phyloP scores from a whole-genome alignment of 768 basidiomycete species.

The Tricholoma sp. region DNA sequence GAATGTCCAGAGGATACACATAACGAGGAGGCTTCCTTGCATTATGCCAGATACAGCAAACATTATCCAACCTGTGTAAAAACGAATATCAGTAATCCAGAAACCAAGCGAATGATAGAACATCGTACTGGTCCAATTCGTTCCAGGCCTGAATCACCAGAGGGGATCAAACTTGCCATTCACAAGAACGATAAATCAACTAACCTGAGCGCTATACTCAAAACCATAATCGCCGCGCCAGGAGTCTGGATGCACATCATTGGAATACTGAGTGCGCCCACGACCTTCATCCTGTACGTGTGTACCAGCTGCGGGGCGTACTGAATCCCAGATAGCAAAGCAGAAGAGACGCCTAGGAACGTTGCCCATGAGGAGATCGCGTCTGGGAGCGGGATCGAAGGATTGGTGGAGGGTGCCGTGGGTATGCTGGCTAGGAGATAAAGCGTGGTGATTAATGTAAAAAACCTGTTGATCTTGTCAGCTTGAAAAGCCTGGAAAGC shows the following conservation, averaged over 20 bases:
- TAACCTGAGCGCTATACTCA: constrained; percentile 69
- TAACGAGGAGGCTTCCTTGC: constrained; percentile 73
- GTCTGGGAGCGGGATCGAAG: constrained; percentile 33
- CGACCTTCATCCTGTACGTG: constrained; percentile 74
- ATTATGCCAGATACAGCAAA: constrained; percentile 79
- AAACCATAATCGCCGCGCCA: constrained; percentile 81
- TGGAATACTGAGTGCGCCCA: constrained; percentile 89
- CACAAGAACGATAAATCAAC: constrained; percentile 12
- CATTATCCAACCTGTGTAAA: constrained; percentile 63
- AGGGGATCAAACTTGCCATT: background rate
- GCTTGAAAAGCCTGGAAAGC: background rate
- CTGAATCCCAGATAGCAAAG: constrained; percentile 74
- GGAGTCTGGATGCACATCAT: constrained; percentile 97
- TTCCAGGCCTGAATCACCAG: constrained; percentile 51
- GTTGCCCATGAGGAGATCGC: constrained; percentile 61
- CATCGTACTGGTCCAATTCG: constrained; percentile 76
- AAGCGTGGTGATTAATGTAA: constrained; percentile 46
- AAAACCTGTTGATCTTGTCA: constrained; percentile 47
- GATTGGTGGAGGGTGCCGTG: constrained; percentile 24
- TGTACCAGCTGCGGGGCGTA: constrained; percentile 84
- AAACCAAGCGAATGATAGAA: background rate
- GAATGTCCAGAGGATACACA: constrained; percentile 84
- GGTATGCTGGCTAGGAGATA: background rate
- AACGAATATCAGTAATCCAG: background rate
- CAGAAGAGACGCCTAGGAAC: constrained; percentile 80